Conservation (phyloP, 2,329 filamentous ascomycete species). For the Penicillium sclerotiorum region DNA sequence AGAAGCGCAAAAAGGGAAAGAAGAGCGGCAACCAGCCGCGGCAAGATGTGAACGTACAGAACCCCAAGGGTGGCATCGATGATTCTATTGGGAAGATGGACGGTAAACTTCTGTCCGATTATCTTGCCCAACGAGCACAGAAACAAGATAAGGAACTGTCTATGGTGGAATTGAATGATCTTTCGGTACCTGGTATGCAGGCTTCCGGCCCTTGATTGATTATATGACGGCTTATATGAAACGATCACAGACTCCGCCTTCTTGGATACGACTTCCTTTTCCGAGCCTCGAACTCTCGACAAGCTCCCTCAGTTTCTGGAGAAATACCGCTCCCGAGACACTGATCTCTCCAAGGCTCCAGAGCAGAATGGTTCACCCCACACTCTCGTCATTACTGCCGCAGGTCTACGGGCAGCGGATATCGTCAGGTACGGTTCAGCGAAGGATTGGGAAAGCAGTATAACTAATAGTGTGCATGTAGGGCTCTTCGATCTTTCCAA, state of each 20-base stretch:
- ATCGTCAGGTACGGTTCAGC: constrained; percentile 63
- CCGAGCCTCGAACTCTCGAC: constrained; percentile 66
- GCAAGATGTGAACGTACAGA: constrained; percentile 39
- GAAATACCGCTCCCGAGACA: constrained; percentile 55
- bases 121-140: constrained; percentile 76
- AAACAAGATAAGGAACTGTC: constrained; percentile 81
- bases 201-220: no score
- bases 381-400: constrained; percentile 83
- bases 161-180: constrained; percentile 78
- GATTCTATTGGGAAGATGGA: constrained; percentile 81
- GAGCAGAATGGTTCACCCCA: constrained; percentile 75
- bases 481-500: constrained; percentile 75
- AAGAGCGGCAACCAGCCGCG: constrained; percentile 30
- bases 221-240: neutral
- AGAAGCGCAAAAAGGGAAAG: constrained; percentile 33
- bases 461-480: constrained; percentile 34
- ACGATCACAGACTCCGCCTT: constrained; percentile 66
- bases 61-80: constrained; percentile 76
- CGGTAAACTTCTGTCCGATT: constrained; percentile 77
- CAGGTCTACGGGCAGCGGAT: constrained; percentile 84
- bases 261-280: constrained; percentile 76
- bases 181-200: constrained; percentile 73
- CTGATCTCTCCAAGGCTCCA: constrained; percentile 64
- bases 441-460: neutral
- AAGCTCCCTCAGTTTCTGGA: constrained; percentile 81